These are phyloP conservation scores for Penicillium cosmopolitanum DNA, from an alignment of 495 filamentous ascomycete genomes.

Conservation along the genomic window DNA sequence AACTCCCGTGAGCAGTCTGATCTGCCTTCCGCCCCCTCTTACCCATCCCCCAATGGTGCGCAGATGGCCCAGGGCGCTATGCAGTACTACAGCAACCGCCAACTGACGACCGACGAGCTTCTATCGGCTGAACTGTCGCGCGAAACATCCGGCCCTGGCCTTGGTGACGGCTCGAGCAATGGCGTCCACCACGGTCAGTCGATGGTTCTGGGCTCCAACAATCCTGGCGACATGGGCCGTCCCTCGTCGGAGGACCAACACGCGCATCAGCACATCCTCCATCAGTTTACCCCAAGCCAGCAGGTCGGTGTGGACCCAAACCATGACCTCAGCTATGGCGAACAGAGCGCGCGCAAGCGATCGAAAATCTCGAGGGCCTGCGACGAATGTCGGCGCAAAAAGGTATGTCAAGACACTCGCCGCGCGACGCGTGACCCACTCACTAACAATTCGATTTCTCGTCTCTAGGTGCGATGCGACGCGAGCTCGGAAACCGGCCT, in stretches of 20 bases:
- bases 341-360: constrained; percentile 75
- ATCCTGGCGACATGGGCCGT: constrained; percentile 46
- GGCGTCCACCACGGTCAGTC: constrained; percentile 47
- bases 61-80: constrained; percentile 53
- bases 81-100: constrained; percentile 51
- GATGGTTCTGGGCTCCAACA: constrained; percentile 48
- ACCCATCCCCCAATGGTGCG: constrained; percentile 53
- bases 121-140: constrained; percentile 51
- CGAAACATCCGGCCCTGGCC: constrained; percentile 45
- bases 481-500: constrained; percentile 77
- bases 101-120: constrained; percentile 51
- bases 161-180: constrained; percentile 47
- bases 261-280: constrained; percentile 51
- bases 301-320: constrained; percentile 57
- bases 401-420: constrained; percentile 52
- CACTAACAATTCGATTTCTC: constrained; percentile 26
- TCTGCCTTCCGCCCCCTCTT: constrained; percentile 52
- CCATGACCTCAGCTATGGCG: constrained; percentile 55
- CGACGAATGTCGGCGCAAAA: constrained; percentile 94
- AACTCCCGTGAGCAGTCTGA: constrained; percentile 53
- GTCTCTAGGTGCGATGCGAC: constrained; percentile 82
- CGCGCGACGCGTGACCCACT: constrained; percentile 14
- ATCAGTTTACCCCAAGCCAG: constrained; percentile 49
- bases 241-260: constrained; percentile 46
- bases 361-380: constrained; percentile 93